Base-by-base conservation (phyloP, 495 filamentous ascomycete species). In the Aspergillus nidulans region DNA sequence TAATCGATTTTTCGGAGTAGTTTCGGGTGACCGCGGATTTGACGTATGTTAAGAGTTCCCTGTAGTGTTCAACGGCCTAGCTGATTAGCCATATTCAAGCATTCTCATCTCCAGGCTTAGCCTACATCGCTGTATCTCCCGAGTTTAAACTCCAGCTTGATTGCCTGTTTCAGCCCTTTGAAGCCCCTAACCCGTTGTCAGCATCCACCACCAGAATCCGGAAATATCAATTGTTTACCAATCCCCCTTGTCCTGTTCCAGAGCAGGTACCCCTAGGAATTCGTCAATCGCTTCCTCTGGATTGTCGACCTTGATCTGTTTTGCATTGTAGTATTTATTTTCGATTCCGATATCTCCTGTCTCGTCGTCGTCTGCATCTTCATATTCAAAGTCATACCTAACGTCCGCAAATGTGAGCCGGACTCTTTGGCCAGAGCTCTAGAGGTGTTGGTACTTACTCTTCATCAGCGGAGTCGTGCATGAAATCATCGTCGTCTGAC, bases 291-390 rank as follows among this genome's bases (percentile, higher is more conserved):
- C 94, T 52, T 88, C 91, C 62, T 95, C 86, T 2, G 95, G 90
- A 57, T 88, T 88, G 51, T 83, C 84, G 8, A 77, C 80, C 75
- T 98, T 98, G 72, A 95, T 86, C 71, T 96, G 91, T 75, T 98
- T 98, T 23, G 94, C 94, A 75, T 96, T 97, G 80, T 97, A 98
- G 76, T 98, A 98, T 75, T 96, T 96, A 77, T 98, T 98, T 69
- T 97, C 95, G 65, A 97, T 92, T 53, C 92, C 92, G 60, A 97
- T 87, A 69, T 96, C 89, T 19, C 87, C 89, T 34, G 78, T 82
- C 42, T 96, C 87, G 41, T 96, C 90, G 16, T 92, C 94, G 57
- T 95, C 92, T 55, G 89, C 86, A 60, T 92, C 90, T 65, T 92
- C 89, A 71, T 97, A 97, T 58, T 98, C 94, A 66, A 97, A 97